Evolutionary conservation across 345 rosid species (phyloP).

Genomic region (Citropsis articulata): DNA sequence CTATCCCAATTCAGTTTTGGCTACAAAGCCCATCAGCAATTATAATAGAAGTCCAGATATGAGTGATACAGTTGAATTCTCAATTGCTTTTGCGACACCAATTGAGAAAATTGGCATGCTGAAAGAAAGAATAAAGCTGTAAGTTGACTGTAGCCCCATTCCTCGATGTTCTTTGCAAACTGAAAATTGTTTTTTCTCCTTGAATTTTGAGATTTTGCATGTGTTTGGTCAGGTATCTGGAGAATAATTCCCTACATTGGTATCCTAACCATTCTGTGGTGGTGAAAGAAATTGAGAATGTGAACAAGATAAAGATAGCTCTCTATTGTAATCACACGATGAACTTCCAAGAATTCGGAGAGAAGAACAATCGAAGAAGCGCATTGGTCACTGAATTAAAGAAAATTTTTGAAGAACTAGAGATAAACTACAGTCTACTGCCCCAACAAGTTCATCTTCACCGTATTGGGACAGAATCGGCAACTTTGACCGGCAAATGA

Average conservation of each 20-base stretch:
- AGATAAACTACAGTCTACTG: slow-evolving; percentile 46
- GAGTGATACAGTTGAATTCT: slow-evolving; percentile 72
- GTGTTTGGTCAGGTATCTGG: slow-evolving; percentile 42
- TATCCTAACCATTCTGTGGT: slow-evolving; percentile 37
- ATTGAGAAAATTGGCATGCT: slow-evolving; percentile 48
- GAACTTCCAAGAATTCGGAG: slow-evolving; percentile 52
- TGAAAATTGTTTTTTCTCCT: background rate
- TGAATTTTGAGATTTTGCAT: background rate
- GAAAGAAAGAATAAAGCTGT: slow-evolving; percentile 59
- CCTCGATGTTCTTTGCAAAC: background rate
- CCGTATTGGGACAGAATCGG: slow-evolving; percentile 20
- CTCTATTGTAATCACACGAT: slow-evolving; percentile 40
- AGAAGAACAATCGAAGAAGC: slow-evolving; percentile 55
- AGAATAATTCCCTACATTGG: slow-evolving; percentile 37
- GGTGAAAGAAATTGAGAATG: slow-evolving; percentile 53
- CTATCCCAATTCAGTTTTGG: slow-evolving; percentile 74
- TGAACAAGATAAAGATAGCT: slow-evolving; percentile 47
- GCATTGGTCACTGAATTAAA: slow-evolving; percentile 44
- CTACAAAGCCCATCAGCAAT: slow-evolving; percentile 78
- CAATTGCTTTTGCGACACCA: slow-evolving; percentile 73
- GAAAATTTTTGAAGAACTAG: slow-evolving; percentile 46
- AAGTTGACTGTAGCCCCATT: slow-evolving; percentile 24
- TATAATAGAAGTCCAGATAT: slow-evolving; percentile 82
- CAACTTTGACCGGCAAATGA: slow-evolving; percentile 7
- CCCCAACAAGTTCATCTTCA: slow-evolving; percentile 43